Evolutionary conservation across 2,329 filamentous ascomycete species (phyloP).

Genomic region (Aurifilum marmelostoma): DNA sequence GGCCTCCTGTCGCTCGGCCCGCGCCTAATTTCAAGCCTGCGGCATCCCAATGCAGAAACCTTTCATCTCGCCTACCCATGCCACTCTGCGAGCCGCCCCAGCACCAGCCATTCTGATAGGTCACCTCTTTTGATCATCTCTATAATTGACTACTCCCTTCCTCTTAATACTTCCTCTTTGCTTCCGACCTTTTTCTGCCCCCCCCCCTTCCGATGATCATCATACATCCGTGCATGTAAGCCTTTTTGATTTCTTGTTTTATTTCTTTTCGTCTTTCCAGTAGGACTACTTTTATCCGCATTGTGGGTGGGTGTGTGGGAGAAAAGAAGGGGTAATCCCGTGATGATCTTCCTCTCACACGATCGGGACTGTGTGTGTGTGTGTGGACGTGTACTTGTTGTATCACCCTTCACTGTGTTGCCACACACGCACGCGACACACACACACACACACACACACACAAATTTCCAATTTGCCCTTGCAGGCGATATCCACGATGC

Average conservation of each 20-base stretch:
- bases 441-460: slow-evolving; percentile 1
- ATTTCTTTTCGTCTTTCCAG: no score
- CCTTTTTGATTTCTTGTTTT: not conserved
- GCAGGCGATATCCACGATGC: slow-evolving; percentile 17
- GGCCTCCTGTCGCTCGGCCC: slow-evolving; percentile 1
- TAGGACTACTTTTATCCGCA: not conserved
- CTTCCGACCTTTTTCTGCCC: not conserved
- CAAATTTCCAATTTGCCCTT: slow-evolving; percentile 22
- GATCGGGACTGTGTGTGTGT: not conserved
- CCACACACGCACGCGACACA: not conserved
- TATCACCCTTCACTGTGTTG: not conserved
- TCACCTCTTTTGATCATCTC: not conserved
- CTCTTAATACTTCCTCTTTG: not conserved
- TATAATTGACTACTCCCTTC: not conserved
- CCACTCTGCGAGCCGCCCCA: not conserved
- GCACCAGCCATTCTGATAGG: not conserved
- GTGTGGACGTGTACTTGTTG: not conserved
- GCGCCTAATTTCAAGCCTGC: slow-evolving; percentile 3
- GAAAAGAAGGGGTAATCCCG: not conserved
- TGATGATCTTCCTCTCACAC: not conserved
- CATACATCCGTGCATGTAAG: not conserved
- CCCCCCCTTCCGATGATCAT: not conserved
- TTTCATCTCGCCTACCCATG: slow-evolving; percentile 18
- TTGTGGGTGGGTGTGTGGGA: not conserved
- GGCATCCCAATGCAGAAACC: slow-evolving; percentile 6